Evolutionary conservation across 345 rosid genomes (phyloP), one percentile per base, ranked within the genome.

Genomic region (Camelina hispida): DNA sequence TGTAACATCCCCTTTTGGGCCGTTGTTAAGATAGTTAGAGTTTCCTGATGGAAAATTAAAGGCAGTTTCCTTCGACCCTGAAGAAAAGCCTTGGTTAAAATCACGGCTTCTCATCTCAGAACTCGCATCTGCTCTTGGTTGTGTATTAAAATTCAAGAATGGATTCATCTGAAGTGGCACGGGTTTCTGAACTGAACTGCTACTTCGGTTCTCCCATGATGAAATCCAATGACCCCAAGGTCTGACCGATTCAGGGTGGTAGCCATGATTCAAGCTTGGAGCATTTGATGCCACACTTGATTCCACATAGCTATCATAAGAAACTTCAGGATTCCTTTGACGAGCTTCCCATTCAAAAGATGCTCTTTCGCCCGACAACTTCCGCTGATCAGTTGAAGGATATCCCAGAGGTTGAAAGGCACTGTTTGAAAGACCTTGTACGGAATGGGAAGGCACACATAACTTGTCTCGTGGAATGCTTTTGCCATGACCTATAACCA

Each of bases 181-280:
- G 11, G 88, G 62, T 76, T 71, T 88, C 84, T 86, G 93, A 82
- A 66, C 84, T 78, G 87, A 80, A 81, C 83, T 81, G 77, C 69
- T 69, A 66, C 68, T 71, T 77, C 81, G 80, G 55, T 83, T 89
- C 52, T 85, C 90, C 83, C 85, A 85, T 76, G 89, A 71, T 58
- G 87, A 77, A 83, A 79, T 77, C 40, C 88, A 82, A 54, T 75
- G 84, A 71, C 87, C 74, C 89, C 87, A 84, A 37, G 88, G 69
- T 74, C 82, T 86, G 64, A 78, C 78, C 62, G 75, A 64, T 72
- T 84, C 89, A 78, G 86, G 71, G 62, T 63, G 77, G 78, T 78
- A 62, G 77, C 75, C 72, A 32, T 62, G 83, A 69, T 76, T 74
- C 47, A 78, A 75, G 76, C 77, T 83, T 32, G 83, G 81, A 66